Percentiles rank a stretch among this genome's conserved stretches.
phyloP scores from a whole-genome alignment of 345 rosid species.

The Citrus medica region DNA sequence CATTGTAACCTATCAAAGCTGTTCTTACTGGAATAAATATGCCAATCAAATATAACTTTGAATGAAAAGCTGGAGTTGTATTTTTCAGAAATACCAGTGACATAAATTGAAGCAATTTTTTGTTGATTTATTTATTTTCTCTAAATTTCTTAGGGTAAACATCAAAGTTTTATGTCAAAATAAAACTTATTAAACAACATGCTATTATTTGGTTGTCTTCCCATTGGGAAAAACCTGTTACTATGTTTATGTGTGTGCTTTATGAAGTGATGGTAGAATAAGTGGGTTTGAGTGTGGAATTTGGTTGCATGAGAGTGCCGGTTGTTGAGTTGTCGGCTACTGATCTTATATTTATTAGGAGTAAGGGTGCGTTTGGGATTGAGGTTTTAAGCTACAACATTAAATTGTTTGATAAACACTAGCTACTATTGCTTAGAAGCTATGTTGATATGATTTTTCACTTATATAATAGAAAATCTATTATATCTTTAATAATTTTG shows the following conservation, averaged over 20 bases:
- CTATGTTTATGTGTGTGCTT: neutral
- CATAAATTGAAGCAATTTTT: neutral
- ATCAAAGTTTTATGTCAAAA: neutral
- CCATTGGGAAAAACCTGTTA: neutral
- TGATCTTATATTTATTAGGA: neutral
- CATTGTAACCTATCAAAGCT: neutral
- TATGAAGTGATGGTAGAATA: neutral
- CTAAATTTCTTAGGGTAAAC: too few species aligned
- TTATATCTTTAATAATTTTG: too few species aligned
- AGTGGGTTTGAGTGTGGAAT: neutral
- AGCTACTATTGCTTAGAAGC: too few species aligned
- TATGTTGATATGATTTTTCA: too few species aligned
- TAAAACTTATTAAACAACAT: neutral
- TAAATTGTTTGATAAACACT: too few species aligned
- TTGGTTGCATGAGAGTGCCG: neutral
- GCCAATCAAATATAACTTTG: neutral
- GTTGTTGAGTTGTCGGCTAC: neutral
- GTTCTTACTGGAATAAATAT: neutral
- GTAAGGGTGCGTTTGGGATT: too few species aligned
- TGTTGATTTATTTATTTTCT: neutral
- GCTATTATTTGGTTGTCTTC: neutral
- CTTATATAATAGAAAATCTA: too few species aligned
- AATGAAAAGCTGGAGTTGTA: neutral
- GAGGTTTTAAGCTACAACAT: too few species aligned
- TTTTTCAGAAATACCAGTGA: neutral